Evolutionary conservation across 495 filamentous ascomycete genomes (phyloP).

Genomic region (Neurospora hispaniola): DNA sequence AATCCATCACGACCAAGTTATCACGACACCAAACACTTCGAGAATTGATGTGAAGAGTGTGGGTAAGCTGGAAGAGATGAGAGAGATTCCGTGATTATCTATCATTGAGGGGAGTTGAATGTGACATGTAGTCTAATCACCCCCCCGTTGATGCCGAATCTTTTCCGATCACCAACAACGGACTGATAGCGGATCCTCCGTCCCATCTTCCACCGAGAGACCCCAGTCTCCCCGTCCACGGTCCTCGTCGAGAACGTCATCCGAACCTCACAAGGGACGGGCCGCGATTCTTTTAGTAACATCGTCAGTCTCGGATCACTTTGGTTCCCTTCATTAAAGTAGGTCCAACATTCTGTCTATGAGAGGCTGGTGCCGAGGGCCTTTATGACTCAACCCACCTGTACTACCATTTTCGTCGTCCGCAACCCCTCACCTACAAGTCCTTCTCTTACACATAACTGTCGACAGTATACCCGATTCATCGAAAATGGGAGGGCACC

Average conservation of each 20-base stretch:
- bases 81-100: not conserved
- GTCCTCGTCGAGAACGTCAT: not conserved
- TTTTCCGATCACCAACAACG: not conserved
- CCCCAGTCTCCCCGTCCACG: not conserved
- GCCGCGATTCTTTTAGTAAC: not conserved
- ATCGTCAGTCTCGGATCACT: not conserved
- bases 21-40: not conserved
- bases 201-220: not conserved
- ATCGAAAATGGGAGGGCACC: conserved; percentile 18
- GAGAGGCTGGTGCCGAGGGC: not conserved
- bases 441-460: not conserved
- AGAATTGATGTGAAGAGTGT: not conserved
- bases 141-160: not conserved
- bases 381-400: not conserved
- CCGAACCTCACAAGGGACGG: not conserved
- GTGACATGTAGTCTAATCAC: not conserved
- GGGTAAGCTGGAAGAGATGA: not conserved
- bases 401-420: not conserved
- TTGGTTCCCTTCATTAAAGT: not conserved
- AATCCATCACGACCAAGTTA: not conserved
- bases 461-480: not conserved
- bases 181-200: not conserved
- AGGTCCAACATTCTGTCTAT: not conserved
- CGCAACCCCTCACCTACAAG: not conserved
- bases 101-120: not conserved